A percentile compares a stretch with the other conserved stretches of the same genome.
Evolutionary conservation across 495 filamentous ascomycete species (phyloP).

Genomic region (Eremomyces bilateralis): DNA sequence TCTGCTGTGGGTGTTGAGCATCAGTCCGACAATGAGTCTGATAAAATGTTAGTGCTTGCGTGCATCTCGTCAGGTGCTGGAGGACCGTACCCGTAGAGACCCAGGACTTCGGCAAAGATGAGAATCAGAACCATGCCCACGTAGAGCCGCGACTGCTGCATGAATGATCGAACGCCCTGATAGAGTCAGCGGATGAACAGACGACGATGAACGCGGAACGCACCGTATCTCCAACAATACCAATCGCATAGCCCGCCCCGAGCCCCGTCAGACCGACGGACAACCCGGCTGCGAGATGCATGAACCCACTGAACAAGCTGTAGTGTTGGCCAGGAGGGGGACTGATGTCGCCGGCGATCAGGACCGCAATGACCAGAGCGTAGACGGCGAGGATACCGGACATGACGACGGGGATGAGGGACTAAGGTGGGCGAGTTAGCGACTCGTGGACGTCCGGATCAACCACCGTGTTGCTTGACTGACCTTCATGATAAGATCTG

Average conservation of each 20-base stretch:
- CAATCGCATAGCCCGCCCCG: slow-evolving; percentile 94
- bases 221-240: slow-evolving; percentile 78
- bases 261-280: slow-evolving; percentile 80
- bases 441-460: too few relatives aligned
- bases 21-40: slow-evolving; percentile 23
- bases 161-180: slow-evolving; percentile 76
- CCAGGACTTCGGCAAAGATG: slow-evolving; percentile 95
- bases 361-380: slow-evolving; percentile 82
- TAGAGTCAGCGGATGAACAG: slow-evolving; percentile 6
- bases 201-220: slow-evolving; percentile 7
- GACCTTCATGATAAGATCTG: slow-evolving; percentile 98
- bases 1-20: slow-evolving; percentile 20
- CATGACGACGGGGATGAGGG: slow-evolving; percentile 93
- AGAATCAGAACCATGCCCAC: slow-evolving; percentile 97
- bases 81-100: slow-evolving; percentile 70
- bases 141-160: slow-evolving; percentile 87
- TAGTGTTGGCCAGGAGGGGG: slow-evolving; percentile 41
- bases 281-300: slow-evolving; percentile 82
- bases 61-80: not conserved
- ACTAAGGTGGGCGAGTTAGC: slow-evolving; percentile 26
- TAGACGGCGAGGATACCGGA: slow-evolving; percentile 99
- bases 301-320: slow-evolving; percentile 72
- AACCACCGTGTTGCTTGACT: too few relatives aligned
- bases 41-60: not conserved
- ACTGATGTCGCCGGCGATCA: slow-evolving; percentile 68